phyloP scores from a whole-genome alignment of 768 basidiomycete genomes.

The Lentinula guzmanii region DNA sequence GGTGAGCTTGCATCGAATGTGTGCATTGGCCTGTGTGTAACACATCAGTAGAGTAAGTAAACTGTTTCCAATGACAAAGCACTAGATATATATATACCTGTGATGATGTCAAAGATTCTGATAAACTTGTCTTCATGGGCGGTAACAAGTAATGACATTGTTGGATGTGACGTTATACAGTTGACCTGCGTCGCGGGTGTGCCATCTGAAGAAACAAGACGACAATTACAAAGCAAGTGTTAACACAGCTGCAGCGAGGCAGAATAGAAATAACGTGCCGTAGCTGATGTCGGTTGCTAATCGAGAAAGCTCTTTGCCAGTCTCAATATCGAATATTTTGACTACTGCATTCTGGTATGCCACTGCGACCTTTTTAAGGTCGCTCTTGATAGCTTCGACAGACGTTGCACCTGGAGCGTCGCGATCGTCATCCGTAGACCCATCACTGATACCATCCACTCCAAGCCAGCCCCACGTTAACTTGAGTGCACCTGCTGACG shows the following conservation, averaged over 20 bases:
- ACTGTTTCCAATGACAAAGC: neutral
- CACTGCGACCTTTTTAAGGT: slow-evolving; percentile 83
- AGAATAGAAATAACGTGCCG: slow-evolving; percentile 29
- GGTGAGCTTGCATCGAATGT: slow-evolving; percentile 84
- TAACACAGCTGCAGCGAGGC: neutral
- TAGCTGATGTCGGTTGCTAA: slow-evolving; percentile 55
- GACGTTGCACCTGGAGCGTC: slow-evolving; percentile 72
- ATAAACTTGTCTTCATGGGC: slow-evolving; percentile 95
- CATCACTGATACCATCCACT: slow-evolving; percentile 37
- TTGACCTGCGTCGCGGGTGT: slow-evolving; percentile 78
- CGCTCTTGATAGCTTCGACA: slow-evolving; percentile 76
- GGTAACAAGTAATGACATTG: slow-evolving; percentile 80
- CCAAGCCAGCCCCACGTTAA: slow-evolving; percentile 81
- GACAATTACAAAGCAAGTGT: neutral
- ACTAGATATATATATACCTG: slow-evolving; percentile 60
- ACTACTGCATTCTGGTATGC: slow-evolving; percentile 86
- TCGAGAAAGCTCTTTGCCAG: slow-evolving; percentile 67
- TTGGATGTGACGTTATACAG: slow-evolving; percentile 84
- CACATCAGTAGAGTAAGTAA: neutral
- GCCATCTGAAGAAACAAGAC: slow-evolving; percentile 43
- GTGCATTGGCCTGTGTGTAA: slow-evolving; percentile 68
- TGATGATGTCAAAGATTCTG: slow-evolving; percentile 78
- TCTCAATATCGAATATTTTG: slow-evolving; percentile 89
- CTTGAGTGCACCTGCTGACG: slow-evolving; percentile 57
- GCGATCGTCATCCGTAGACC: slow-evolving; percentile 42